These are phyloP conservation scores for Balansia obtecta DNA, from an alignment of 2,329 filamentous ascomycete genomes.

Conservation along the genomic window DNA sequence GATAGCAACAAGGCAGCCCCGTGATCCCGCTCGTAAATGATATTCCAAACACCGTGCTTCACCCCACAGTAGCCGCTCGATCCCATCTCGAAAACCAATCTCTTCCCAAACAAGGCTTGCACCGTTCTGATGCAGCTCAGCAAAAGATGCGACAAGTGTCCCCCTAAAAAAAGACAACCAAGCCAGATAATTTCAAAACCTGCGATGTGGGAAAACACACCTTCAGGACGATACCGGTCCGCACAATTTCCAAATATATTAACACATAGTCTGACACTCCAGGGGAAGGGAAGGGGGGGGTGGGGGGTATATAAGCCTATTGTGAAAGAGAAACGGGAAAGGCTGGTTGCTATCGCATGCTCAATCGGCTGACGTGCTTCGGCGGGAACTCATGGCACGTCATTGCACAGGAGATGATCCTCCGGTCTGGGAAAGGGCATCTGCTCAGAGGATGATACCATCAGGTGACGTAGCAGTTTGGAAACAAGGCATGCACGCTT, in stretches of 20 bases:
- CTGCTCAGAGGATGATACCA: neutral
- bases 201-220: neutral
- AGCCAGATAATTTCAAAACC: neutral
- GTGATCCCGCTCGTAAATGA: neutral
- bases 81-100: neutral
- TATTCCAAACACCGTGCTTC: slow-evolving; percentile 4
- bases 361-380: neutral
- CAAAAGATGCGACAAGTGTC: neutral
- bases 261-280: neutral
- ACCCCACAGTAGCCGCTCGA: neutral
- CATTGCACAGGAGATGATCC: neutral
- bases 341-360: neutral
- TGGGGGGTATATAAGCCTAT: neutral
- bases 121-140: neutral
- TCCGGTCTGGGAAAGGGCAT: neutral
- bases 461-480: neutral
- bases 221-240: neutral
- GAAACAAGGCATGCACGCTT: neutral
- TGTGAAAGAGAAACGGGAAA: neutral
- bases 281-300: neutral
- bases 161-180: neutral
- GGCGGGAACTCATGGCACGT: neutral
- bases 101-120: neutral
- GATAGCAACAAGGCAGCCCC: neutral
- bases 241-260: neutral